Conservation (phyloP, 768 basidiomycete genomes). For the Pleurotus eryngii region DNA sequence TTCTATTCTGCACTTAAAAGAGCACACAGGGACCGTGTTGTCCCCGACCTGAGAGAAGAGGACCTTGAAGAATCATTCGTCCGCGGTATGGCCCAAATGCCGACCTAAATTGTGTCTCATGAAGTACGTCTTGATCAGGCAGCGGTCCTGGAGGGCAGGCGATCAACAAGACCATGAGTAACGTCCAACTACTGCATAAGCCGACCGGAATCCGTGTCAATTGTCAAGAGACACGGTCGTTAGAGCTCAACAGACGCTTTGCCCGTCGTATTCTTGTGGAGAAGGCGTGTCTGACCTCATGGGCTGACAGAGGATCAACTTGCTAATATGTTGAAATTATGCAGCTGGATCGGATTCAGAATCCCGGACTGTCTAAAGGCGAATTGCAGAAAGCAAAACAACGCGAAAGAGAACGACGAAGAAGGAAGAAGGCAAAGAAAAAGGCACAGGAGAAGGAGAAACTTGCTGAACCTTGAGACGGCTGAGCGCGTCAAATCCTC, state of each 20-base stretch:
- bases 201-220: constrained; percentile 85
- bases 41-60: constrained; percentile 70
- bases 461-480: constrained; percentile 14
- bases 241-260: constrained; percentile 72
- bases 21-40: constrained; percentile 57
- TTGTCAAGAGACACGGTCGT: constrained; percentile 87
- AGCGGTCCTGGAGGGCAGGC: constrained; percentile 96
- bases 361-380: constrained; percentile 75
- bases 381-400: constrained; percentile 69
- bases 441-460: constrained; percentile 38
- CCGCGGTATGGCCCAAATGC: constrained; percentile 49
- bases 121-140: constrained; percentile 39
- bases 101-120: background rate
- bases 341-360: constrained; percentile 67
- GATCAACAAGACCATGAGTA: constrained; percentile 91
- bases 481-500: too few relatives aligned
- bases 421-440: constrained; percentile 78
- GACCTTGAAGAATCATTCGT: constrained; percentile 90
- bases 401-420: constrained; percentile 69
- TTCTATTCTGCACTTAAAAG: constrained; percentile 72
- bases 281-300: constrained; percentile 55
- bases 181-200: constrained; percentile 85
- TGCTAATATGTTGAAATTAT: constrained; percentile 18
- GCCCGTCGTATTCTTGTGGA: constrained; percentile 73
- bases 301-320: constrained; percentile 8